phyloP scores from a whole-genome alignment of 169 alveolate genomes.

The Neospora caninum region DNA sequence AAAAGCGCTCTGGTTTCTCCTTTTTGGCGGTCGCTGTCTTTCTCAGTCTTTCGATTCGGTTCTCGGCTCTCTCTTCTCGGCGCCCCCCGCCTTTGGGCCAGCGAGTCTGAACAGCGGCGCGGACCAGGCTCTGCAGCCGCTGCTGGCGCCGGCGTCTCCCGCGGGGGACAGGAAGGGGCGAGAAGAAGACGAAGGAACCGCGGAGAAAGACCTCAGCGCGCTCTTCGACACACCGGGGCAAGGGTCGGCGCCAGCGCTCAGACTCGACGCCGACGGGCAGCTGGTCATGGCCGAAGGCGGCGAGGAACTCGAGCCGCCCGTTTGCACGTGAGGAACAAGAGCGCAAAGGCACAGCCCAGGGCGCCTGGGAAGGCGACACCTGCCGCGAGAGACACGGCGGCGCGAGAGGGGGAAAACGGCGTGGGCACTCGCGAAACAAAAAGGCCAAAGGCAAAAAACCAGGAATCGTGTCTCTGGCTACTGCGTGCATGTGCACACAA shows the following conservation, averaged over 20 bases:
- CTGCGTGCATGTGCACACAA: too few relatives aligned
- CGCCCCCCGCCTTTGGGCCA: background rate
- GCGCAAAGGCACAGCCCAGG: background rate
- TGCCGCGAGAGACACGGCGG: too few relatives aligned
- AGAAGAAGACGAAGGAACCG: background rate
- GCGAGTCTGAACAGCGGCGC: background rate
- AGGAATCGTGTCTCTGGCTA: too few relatives aligned
- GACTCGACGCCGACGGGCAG: slow-evolving; percentile 44
- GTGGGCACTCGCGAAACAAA: too few relatives aligned
- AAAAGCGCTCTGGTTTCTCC: too few relatives aligned
- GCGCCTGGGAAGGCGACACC: too few relatives aligned
- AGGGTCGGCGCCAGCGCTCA: background rate
- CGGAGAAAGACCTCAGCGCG: background rate
- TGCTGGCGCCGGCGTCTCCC: slow-evolving; percentile 16
- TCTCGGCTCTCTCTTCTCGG: background rate
- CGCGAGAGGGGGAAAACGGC: too few relatives aligned
- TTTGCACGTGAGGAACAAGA: background rate
- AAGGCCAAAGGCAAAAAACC: too few relatives aligned
- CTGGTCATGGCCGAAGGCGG: slow-evolving; percentile 22
- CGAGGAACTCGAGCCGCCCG: background rate
- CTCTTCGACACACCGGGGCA: background rate
- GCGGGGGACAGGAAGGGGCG: background rate
- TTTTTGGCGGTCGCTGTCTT: background rate
- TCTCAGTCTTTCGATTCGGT: background rate
- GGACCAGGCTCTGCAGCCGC: background rate